Percentiles rank a stretch among this genome's conserved stretches.
Conservation (phyloP, 2,329 filamentous ascomycete species). For the Xylariaceae sp. region DNA sequence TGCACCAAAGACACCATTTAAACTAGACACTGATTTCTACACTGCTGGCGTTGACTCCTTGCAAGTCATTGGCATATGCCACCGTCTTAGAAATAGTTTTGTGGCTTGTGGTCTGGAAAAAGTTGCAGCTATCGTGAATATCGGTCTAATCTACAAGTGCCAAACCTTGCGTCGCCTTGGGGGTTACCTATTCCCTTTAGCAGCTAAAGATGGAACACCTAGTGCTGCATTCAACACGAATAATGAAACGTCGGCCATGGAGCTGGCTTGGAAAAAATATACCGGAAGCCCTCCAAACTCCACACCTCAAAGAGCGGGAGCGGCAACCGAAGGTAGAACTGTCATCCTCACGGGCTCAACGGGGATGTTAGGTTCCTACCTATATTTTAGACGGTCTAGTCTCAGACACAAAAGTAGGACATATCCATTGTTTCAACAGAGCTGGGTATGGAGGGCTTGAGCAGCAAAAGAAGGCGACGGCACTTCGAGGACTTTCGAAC, state of each 20-base stretch:
- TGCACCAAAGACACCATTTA: not conserved
- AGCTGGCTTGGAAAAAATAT: conserved; percentile 25
- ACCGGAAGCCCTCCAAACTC: conserved; percentile 23
- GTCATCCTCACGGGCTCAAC: conserved; percentile 39
- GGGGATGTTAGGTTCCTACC: conserved; percentile 36
- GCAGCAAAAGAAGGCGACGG: conserved; percentile 3
- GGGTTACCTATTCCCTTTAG: conserved; percentile 9
- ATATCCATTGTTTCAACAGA: conserved; percentile 14
- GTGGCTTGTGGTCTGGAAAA: not conserved
- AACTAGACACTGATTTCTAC: conserved; percentile 35
- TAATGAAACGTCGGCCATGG: conserved; percentile 12
- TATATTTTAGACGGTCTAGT: conserved; percentile 36
- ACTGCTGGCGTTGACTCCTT: conserved; percentile 38
- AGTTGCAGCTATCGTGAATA: not conserved
- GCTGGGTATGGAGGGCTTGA: conserved; percentile 3
- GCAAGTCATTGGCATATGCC: conserved; percentile 28
- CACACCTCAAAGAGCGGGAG: conserved; percentile 14
- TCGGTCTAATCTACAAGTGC: conserved; percentile 3
- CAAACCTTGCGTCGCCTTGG: conserved; percentile 23
- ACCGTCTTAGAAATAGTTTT: not conserved
- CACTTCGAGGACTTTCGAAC: conserved; percentile 3
- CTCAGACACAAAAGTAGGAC: conserved; percentile 15
- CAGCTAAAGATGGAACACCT: not conserved
- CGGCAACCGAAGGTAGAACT: conserved; percentile 17
- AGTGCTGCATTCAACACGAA: not conserved